These are phyloP conservation scores for Kuraishia ogatae DNA, from an alignment of 805 yeast genomes.

Conservation along the genomic window DNA sequence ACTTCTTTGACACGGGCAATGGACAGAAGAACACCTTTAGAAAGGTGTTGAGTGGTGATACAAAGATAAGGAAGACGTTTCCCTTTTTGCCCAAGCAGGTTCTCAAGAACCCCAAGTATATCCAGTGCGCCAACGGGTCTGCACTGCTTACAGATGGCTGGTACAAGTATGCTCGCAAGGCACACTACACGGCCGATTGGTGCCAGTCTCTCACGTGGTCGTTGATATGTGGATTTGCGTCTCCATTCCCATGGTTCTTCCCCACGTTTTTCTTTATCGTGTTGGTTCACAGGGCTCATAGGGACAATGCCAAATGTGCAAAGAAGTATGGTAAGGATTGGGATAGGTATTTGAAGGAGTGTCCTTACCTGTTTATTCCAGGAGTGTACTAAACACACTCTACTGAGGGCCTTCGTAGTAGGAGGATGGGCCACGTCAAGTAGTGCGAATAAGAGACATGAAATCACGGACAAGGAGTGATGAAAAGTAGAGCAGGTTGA, in stretches of 20 bases:
- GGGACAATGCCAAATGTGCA: conserved; percentile 82
- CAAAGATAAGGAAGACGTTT: conserved; percentile 71
- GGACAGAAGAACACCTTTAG: conserved; percentile 94
- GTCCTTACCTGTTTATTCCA: conserved; percentile 92
- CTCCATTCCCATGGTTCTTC: conserved; percentile 94
- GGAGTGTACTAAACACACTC: conserved; percentile 53
- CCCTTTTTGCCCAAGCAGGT: conserved; percentile 87
- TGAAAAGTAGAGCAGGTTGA: too few relatives aligned
- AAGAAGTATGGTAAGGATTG: conserved; percentile 92
- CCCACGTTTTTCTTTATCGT: conserved; percentile 86
- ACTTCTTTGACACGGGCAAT: conserved; percentile 89
- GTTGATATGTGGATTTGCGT: conserved; percentile 75
- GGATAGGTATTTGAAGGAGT: conserved; percentile 74
- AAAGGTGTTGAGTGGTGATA: conserved; percentile 74
- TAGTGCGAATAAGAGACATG: too few relatives aligned
- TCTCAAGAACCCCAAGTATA: conserved; percentile 75
- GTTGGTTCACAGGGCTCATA: conserved; percentile 76
- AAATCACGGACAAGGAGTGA: too few relatives aligned
- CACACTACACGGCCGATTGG: conserved; percentile 93
- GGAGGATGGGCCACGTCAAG: too few relatives aligned
- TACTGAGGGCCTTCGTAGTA: too few relatives aligned
- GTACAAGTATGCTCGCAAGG: conserved; percentile 88
- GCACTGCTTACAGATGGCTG: conserved; percentile 86
- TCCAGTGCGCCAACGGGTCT: conserved; percentile 80
- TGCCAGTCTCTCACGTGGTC: conserved; percentile 89